Conservation (phyloP, 2,329 filamentous ascomycete genomes). For the Calonectria crousiana region DNA sequence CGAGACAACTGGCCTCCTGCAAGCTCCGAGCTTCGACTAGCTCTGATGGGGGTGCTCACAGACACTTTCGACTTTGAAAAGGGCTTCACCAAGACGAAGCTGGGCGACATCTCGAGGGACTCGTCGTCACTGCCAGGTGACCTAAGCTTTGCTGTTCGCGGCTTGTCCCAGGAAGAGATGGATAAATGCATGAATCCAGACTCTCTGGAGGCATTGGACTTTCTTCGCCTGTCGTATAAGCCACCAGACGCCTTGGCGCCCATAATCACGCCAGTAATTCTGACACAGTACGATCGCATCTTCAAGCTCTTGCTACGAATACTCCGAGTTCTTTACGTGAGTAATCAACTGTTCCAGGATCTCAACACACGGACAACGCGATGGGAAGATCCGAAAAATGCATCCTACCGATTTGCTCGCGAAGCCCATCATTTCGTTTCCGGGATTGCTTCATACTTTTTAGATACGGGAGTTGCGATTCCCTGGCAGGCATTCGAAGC, state of each 20-base stretch:
- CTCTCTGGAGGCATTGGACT: conserved; percentile 91
- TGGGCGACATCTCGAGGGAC: conserved; percentile 46
- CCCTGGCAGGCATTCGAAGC: conserved; percentile 80
- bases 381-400: conserved; percentile 53
- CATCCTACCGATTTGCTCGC: conserved; percentile 72
- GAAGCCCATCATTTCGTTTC: conserved; percentile 86
- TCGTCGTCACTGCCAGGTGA: conserved; percentile 71
- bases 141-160: conserved; percentile 86
- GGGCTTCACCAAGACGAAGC: conserved; percentile 34
- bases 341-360: conserved; percentile 73
- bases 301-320: conserved; percentile 85
- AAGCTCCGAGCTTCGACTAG: conserved; percentile 90
- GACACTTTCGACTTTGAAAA: conserved; percentile 72
- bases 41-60: conserved; percentile 85
- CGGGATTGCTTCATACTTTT: conserved; percentile 80
- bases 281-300: conserved; percentile 86
- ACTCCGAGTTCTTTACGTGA: conserved; percentile 82
- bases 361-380: conserved; percentile 55
- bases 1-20: conserved; percentile 92
- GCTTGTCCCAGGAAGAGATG: conserved; percentile 82
- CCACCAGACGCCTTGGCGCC: conserved; percentile 77
- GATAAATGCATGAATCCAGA: conserved; percentile 85
- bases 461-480: conserved; percentile 79
- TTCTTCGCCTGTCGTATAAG: conserved; percentile 87
- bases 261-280: conserved; percentile 77